A percentile compares a stretch with the other conserved stretches of the same genome.
phyloP scores from a whole-genome alignment of 768 basidiomycete species.

The Suillus tomentosus region DNA sequence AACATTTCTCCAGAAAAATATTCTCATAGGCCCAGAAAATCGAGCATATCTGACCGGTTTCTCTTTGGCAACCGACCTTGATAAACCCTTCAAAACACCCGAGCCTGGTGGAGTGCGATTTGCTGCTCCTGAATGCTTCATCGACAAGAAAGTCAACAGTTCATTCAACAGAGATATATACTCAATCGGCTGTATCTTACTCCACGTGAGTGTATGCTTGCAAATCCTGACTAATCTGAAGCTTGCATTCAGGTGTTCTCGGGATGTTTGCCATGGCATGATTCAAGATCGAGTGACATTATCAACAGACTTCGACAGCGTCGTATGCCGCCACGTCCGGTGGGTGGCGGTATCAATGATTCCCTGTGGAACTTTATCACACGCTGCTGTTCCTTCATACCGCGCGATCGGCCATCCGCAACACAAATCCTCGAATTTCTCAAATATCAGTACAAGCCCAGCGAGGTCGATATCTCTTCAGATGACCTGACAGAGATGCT shows the following conservation, averaged over 20 bases:
- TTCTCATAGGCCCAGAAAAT: conserved; percentile 1
- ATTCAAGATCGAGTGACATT: not conserved
- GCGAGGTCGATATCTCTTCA: not conserved
- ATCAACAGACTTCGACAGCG: not conserved
- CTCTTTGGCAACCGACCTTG: not conserved
- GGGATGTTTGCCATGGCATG: conserved; percentile 6
- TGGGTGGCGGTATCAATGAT: not conserved
- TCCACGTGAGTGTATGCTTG: not conserved
- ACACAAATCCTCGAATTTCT: not conserved
- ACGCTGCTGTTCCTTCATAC: not conserved
- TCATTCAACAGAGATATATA: conserved; percentile 5
- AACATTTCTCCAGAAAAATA: not conserved
- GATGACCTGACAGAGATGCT: not conserved
- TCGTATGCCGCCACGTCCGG: not conserved
- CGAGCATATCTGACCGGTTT: conserved; percentile 5
- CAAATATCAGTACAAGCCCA: not conserved
- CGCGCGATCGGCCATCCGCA: not conserved
- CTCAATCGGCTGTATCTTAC: not conserved
- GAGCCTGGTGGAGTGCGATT: not conserved
- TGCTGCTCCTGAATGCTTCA: conserved; percentile 5
- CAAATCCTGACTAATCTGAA: not conserved
- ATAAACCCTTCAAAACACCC: not conserved
- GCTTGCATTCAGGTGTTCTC: not conserved
- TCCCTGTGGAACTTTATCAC: not conserved
- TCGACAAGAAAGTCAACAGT: not conserved